phyloP scores from a whole-genome alignment of 2,329 filamentous ascomycete species.

The Cladosporium phlei region DNA sequence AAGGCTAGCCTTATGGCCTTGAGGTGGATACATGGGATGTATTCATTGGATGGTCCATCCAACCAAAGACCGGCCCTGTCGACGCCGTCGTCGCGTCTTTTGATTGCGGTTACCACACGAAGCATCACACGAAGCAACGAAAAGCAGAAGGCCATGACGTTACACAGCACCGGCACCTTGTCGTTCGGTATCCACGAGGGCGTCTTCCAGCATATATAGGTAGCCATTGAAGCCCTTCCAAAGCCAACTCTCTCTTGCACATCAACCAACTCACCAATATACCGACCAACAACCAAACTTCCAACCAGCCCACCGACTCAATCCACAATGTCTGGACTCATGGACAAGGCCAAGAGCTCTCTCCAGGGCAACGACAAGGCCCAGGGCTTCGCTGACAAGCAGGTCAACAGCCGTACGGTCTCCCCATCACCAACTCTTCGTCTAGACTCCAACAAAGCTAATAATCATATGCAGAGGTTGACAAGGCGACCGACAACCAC shows the following conservation, averaged over 20 bases:
- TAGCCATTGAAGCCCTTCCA: neutral
- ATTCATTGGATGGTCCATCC: neutral
- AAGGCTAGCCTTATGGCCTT: neutral
- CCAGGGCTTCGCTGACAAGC: slow-evolving; percentile 17
- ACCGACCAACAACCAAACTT: neutral
- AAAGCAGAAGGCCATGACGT: neutral
- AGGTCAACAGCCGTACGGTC: slow-evolving; percentile 15
- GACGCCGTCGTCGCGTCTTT: too few species aligned
- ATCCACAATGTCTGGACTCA: slow-evolving; percentile 22
- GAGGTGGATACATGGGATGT: neutral
- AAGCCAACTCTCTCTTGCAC: neutral
- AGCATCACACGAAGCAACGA: neutral
- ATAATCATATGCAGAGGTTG: slow-evolving; percentile 14
- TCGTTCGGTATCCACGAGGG: neutral
- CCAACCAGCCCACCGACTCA: slow-evolving; percentile 1
- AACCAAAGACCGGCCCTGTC: neutral
- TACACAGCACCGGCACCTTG: neutral
- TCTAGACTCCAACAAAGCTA: neutral
- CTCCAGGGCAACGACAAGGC: slow-evolving; percentile 17
- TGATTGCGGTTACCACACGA: neutral
- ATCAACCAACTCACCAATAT: neutral
- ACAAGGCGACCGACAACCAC: slow-evolving; percentile 19
- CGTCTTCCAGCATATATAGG: neutral
- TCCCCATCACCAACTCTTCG: neutral
- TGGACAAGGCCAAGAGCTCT: slow-evolving; percentile 19